Evolutionary conservation across 2,329 filamentous ascomycete species (phyloP).

Genomic region (Neoascochyta sp.): DNA sequence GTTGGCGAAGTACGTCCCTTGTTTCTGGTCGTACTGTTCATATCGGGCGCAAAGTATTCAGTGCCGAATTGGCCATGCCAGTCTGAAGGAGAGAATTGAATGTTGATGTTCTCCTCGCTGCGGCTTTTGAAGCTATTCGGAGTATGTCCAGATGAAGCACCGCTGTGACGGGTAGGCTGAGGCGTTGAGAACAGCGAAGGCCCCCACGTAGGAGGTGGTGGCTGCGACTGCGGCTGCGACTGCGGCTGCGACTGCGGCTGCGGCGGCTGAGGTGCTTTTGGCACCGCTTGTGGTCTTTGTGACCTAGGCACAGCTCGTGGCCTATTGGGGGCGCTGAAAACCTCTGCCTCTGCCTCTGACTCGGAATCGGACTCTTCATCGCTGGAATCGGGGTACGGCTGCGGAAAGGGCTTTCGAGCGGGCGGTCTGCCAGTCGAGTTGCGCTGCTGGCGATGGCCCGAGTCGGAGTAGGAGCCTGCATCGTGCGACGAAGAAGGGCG

Average conservation of each 20-base stretch:
- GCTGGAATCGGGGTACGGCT: conserved; percentile 33
- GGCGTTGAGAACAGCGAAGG: conserved; percentile 15
- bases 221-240: conserved; percentile 10
- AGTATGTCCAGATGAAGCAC: conserved; percentile 14
- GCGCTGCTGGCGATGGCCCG: conserved; percentile 25
- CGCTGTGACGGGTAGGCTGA: conserved; percentile 12
- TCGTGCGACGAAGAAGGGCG: conserved; percentile 22
- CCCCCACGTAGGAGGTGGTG: conserved; percentile 17
- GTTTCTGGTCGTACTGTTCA: conserved; percentile 19
- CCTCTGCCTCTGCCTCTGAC: conserved; percentile 21
- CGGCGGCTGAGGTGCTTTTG: conserved; percentile 14
- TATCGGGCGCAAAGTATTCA: conserved; percentile 43
- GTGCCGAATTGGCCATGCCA: conserved; percentile 46
- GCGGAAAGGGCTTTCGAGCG: conserved; percentile 17
- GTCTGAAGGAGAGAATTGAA: conserved; percentile 46
- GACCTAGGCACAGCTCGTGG: conserved; percentile 13
- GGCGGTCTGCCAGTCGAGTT: conserved; percentile 23
- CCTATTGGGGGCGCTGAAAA: conserved; percentile 13
- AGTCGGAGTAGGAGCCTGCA: conserved; percentile 28
- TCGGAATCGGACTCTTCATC: conserved; percentile 28
- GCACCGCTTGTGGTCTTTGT: conserved; percentile 14
- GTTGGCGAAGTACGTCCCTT: conserved; percentile 32
- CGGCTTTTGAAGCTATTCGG: conserved; percentile 41
- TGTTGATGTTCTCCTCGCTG: conserved; percentile 50
- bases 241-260: conserved; percentile 16